Percentiles rank a stretch among this genome's conserved stretches.
Conservation (phyloP, 352 stramenopile genomes). For the Thraustotheca clavata region DNA sequence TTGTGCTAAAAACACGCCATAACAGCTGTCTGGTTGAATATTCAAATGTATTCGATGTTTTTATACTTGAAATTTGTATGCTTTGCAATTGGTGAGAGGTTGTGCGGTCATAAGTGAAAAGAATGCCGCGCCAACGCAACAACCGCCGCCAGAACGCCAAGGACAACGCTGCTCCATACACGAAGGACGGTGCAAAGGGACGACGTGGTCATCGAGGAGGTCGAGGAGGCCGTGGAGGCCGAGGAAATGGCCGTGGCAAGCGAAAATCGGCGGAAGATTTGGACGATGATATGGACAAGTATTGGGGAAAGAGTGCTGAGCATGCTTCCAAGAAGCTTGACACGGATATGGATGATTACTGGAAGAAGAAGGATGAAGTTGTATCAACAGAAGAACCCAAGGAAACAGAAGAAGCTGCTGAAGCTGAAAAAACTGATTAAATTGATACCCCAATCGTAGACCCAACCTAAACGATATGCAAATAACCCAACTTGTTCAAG, state of each 20-base stretch:
- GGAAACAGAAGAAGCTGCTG: not conserved
- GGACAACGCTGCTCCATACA: slow-evolving; percentile 6
- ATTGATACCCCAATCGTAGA: too few relatives aligned
- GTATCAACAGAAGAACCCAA: not conserved
- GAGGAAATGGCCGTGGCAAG: slow-evolving; percentile 46
- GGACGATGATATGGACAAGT: slow-evolving; percentile 79
- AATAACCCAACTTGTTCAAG: too few relatives aligned
- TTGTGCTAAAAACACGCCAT: too few relatives aligned
- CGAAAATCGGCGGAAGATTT: slow-evolving; percentile 68
- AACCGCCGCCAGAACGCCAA: slow-evolving; percentile 2
- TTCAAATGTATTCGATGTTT: too few relatives aligned
- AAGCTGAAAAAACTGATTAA: too few relatives aligned
- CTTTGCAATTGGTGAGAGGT: too few relatives aligned
- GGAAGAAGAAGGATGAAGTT: slow-evolving; percentile 59
- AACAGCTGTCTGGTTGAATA: too few relatives aligned
- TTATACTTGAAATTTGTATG: too few relatives aligned
- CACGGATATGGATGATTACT: slow-evolving; percentile 82
- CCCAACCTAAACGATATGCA: too few relatives aligned
- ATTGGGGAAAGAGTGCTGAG: slow-evolving; percentile 81
- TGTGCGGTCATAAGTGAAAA: not conserved
- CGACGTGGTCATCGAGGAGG: slow-evolving; percentile 22
- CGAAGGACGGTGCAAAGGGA: not conserved
- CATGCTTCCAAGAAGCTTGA: slow-evolving; percentile 79
- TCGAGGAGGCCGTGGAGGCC: slow-evolving; percentile 21
- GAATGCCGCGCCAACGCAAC: not conserved